Percentiles rank a stretch among this genome's conserved stretches.
These are phyloP conservation scores for Mycena belliarum DNA, from an alignment of 768 basidiomycete species.

Conservation along the genomic window DNA sequence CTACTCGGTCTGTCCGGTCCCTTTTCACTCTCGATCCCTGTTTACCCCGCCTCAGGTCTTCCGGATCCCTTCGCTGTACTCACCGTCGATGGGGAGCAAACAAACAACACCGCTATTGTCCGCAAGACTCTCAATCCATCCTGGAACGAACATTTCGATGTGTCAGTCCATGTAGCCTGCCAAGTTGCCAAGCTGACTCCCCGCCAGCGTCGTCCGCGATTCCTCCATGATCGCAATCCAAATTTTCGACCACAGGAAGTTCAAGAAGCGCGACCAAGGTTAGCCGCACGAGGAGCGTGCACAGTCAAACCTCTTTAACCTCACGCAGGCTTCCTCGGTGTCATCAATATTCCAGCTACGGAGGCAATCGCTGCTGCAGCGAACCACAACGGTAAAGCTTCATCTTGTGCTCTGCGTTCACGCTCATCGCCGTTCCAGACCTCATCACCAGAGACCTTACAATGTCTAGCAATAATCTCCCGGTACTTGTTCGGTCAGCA, in stretches of 20 bases:
- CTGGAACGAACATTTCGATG: slow-evolving; percentile 87
- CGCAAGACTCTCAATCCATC: slow-evolving; percentile 68
- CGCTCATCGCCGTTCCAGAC: slow-evolving; percentile 40
- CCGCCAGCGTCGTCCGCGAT: slow-evolving; percentile 59
- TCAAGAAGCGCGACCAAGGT: slow-evolving; percentile 85
- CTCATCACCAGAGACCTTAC: slow-evolving; percentile 76
- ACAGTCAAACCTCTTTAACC: slow-evolving; percentile 26
- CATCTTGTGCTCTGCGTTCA: slow-evolving; percentile 15
- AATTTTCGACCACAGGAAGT: slow-evolving; percentile 89
- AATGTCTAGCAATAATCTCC: slow-evolving; percentile 71
- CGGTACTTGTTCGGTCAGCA: slow-evolving; percentile 40
- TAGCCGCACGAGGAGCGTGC: slow-evolving; percentile 29
- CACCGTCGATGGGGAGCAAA: slow-evolving; percentile 83
- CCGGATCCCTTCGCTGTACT: slow-evolving; percentile 91
- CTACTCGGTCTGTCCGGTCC: slow-evolving; percentile 47
- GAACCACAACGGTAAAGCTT: slow-evolving; percentile 45
- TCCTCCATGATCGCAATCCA: slow-evolving; percentile 80
- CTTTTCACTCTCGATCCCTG: not conserved
- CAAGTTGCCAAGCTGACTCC: slow-evolving; percentile 1
- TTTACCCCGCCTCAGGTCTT: slow-evolving; percentile 32
- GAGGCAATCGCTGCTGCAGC: slow-evolving; percentile 54
- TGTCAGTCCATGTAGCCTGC: slow-evolving; percentile 50
- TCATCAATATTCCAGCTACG: slow-evolving; percentile 55
- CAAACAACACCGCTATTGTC: slow-evolving; percentile 72
- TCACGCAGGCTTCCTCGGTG: slow-evolving; percentile 53